Conservation (phyloP, 805 yeast genomes). For the Saccharomyces kudriavzevii region DNA sequence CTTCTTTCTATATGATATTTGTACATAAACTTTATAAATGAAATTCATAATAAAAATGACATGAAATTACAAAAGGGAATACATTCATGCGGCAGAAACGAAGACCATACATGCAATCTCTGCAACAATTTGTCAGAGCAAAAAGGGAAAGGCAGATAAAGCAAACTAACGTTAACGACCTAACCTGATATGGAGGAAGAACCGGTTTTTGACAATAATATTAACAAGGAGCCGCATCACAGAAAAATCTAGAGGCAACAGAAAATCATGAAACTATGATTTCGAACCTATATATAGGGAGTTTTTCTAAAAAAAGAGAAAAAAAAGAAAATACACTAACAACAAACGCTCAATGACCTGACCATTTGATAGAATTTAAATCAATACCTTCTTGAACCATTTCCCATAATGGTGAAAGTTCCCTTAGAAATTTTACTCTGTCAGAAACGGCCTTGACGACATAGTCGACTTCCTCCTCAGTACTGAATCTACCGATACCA, state of each 20-base stretch:
- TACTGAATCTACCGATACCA: conserved; percentile 94
- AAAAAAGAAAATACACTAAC: not conserved
- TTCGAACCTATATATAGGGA: not conserved
- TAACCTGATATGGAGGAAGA: not conserved
- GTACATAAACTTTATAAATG: conserved; percentile 1
- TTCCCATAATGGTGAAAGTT: conserved; percentile 94
- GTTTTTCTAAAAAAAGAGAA: not conserved
- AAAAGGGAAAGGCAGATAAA: not conserved
- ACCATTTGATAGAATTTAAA: conserved; percentile 89
- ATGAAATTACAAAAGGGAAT: not conserved
- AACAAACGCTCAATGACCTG: conserved; percentile 63
- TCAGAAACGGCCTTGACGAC: conserved; percentile 82
- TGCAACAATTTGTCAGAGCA: not conserved
- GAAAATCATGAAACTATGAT: not conserved
- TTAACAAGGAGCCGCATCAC: not conserved
- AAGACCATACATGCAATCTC: not conserved
- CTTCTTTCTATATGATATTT: not conserved
- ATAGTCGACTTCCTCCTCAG: conserved; percentile 91
- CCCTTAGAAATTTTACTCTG: conserved; percentile 85
- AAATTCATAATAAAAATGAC: not conserved
- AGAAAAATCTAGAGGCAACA: not conserved
- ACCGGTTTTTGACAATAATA: not conserved
- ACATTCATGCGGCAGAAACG: not conserved
- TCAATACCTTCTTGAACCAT: conserved; percentile 99
- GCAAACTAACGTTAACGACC: not conserved